phyloP scores from a whole-genome alignment of 768 basidiomycete genomes.

The Tulasnella sp. region DNA sequence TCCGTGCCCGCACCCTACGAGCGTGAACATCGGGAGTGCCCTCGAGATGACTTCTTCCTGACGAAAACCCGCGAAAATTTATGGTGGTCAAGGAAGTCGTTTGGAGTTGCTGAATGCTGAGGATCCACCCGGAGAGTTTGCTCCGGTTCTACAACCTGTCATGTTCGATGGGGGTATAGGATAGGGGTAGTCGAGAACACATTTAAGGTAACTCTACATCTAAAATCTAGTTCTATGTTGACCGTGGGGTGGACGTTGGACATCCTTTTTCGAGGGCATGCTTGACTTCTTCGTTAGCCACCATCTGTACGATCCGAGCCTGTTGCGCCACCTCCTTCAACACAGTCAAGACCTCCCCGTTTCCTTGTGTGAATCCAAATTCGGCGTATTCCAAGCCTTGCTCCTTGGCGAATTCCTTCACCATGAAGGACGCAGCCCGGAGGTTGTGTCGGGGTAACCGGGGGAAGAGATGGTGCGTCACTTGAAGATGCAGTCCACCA shows the following conservation, averaged over 20 bases:
- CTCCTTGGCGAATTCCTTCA: constrained; percentile 81
- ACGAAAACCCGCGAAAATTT: background rate
- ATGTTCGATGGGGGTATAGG: background rate
- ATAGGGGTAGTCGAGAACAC: background rate
- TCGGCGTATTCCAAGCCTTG: constrained; percentile 82
- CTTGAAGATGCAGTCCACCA: constrained; percentile 95
- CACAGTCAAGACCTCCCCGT: constrained; percentile 73
- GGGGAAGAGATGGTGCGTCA: constrained; percentile 95
- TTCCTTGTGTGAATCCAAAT: constrained; percentile 84
- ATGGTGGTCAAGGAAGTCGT: background rate
- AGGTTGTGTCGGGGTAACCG: constrained; percentile 92
- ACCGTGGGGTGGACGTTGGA: background rate
- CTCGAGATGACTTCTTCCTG: too few species aligned
- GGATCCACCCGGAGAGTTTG: too few species aligned
- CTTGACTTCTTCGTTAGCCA: constrained; percentile 63
- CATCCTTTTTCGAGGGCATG: background rate
- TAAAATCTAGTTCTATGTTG: background rate
- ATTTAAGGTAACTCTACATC: background rate
- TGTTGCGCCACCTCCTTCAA: constrained; percentile 82
- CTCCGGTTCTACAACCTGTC: too few species aligned
- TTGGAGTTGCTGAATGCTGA: background rate
- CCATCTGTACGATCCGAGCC: constrained; percentile 68
- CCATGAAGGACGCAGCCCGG: constrained; percentile 66
- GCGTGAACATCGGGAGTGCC: too few species aligned
- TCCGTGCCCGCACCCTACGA: too few species aligned